Evolutionary conservation across 176 grass and related monocot species (phyloP).

Genomic region (Cenchrus americanus): DNA sequence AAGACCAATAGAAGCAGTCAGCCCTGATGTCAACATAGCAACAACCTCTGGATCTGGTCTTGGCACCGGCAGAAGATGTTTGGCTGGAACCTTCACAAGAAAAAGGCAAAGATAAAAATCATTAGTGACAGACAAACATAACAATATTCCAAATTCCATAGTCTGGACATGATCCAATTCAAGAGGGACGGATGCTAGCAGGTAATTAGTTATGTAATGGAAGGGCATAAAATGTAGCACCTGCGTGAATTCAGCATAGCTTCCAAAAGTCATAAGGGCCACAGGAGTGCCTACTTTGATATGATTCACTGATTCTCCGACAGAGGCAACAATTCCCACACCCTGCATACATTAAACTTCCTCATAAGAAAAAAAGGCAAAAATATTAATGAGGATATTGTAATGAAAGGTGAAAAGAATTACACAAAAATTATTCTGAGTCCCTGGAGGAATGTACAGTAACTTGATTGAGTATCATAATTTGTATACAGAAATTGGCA

Average conservation of each 20-base stretch:
- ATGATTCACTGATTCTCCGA: slow-evolving; percentile 80
- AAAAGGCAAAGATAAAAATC: slow-evolving; percentile 40
- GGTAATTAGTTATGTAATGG: slow-evolving; percentile 33
- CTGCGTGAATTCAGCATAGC: slow-evolving; percentile 87
- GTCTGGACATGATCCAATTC: slow-evolving; percentile 30
- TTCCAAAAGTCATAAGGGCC: slow-evolving; percentile 95
- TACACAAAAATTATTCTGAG: neutral
- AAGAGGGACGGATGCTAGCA: neutral
- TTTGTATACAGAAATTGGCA: neutral
- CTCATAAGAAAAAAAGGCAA: neutral
- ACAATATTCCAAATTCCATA: slow-evolving; percentile 5
- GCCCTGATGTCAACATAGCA: slow-evolving; percentile 95
- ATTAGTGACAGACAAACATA: slow-evolving; percentile 16
- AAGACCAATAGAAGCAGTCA: slow-evolving; percentile 98
- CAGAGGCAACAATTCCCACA: slow-evolving; percentile 86
- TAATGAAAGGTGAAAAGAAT: neutral
- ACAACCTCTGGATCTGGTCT: slow-evolving; percentile 95
- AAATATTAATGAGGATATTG: neutral
- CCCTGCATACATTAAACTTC: slow-evolving; percentile 60
- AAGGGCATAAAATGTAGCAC: slow-evolving; percentile 49
- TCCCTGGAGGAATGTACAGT: neutral
- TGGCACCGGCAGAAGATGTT: slow-evolving; percentile 94
- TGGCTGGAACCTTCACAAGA: slow-evolving; percentile 78
- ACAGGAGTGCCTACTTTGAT: slow-evolving; percentile 92
- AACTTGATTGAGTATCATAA: slow-evolving; percentile 14